These are phyloP conservation scores for Xylariaceae sp. DNA, from an alignment of 2,329 filamentous ascomycete species.

Conservation along the genomic window DNA sequence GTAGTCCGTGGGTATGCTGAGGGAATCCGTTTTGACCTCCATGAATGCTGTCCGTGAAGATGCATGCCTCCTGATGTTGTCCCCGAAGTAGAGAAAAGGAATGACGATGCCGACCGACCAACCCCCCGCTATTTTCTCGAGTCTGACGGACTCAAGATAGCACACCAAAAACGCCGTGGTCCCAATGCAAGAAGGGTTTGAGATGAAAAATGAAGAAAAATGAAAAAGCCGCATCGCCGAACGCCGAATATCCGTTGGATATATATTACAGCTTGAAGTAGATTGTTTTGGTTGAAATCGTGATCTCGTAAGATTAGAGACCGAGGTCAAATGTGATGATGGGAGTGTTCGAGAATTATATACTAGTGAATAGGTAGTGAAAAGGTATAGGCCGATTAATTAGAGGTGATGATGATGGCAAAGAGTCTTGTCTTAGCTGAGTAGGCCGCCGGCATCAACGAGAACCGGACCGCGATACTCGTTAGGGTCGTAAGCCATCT, in stretches of 20 bases:
- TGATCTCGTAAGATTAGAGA: constrained; percentile 23
- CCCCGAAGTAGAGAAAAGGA: no score
- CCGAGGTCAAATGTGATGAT: not conserved
- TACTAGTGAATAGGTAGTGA: not conserved
- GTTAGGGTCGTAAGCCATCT: constrained; percentile 31
- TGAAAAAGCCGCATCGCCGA: not conserved
- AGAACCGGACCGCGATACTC: constrained; percentile 33
- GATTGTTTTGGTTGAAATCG: constrained; percentile 20
- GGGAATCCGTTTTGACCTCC: no score
- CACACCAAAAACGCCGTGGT: constrained; percentile 8
- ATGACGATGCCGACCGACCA: no score
- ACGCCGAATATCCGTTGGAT: constrained; percentile 10
- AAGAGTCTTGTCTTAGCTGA: constrained; percentile 24
- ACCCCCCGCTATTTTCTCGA: no score
- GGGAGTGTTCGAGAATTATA: not conserved
- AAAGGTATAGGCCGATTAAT: not conserved
- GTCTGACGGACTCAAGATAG: no score
- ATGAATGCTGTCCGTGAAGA: no score
- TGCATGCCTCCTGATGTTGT: no score
- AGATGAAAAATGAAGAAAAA: no score
- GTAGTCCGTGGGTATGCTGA: no score
- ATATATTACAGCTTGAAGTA: constrained; percentile 24
- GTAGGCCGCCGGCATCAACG: constrained; percentile 38
- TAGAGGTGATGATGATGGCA: not conserved
- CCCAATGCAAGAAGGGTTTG: not conserved